phyloP scores from a whole-genome alignment of 257 asterid genomes.

The Scutellaria baicalensis region DNA sequence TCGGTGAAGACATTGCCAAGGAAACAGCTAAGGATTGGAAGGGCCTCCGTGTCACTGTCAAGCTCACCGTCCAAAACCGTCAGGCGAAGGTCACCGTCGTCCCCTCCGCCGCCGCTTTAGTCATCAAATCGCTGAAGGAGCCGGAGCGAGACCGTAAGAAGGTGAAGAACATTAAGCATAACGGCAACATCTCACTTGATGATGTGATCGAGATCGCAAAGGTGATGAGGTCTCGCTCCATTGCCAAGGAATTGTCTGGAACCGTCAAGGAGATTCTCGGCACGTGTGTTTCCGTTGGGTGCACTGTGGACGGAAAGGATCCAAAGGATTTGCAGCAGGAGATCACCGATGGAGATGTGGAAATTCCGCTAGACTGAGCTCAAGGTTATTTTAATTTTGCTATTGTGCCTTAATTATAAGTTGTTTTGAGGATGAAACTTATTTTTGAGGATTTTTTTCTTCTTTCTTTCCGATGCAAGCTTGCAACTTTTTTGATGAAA shows the following conservation, averaged over 20 bases:
- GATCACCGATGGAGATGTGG: slow-evolving; percentile 54
- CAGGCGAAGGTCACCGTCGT: slow-evolving; percentile 56
- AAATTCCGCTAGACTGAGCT: slow-evolving; percentile 40
- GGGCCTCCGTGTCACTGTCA: slow-evolving; percentile 62
- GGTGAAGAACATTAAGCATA: slow-evolving; percentile 49
- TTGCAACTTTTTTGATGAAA: neutral
- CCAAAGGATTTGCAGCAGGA: slow-evolving; percentile 69
- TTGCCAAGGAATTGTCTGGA: slow-evolving; percentile 57
- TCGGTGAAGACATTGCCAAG: slow-evolving; percentile 62
- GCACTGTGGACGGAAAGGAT: slow-evolving; percentile 67
- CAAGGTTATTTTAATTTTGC: neutral
- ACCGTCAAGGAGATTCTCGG: slow-evolving; percentile 67
- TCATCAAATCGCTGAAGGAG: slow-evolving; percentile 54
- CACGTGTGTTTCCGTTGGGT: slow-evolving; percentile 59
- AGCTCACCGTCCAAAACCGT: slow-evolving; percentile 58
- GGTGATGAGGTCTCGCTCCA: slow-evolving; percentile 46
- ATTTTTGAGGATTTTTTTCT: neutral
- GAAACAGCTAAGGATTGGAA: slow-evolving; percentile 65
- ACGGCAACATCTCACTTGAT: slow-evolving; percentile 50
- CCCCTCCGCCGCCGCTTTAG: slow-evolving; percentile 60
- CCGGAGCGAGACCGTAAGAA: slow-evolving; percentile 62
- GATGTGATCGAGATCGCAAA: slow-evolving; percentile 58
- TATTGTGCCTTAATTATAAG: neutral
- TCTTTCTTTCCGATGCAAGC: neutral
- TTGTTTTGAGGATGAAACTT: neutral